phyloP scores from a whole-genome alignment of 352 stramenopile genomes.

The Phytophthora cactorum region DNA sequence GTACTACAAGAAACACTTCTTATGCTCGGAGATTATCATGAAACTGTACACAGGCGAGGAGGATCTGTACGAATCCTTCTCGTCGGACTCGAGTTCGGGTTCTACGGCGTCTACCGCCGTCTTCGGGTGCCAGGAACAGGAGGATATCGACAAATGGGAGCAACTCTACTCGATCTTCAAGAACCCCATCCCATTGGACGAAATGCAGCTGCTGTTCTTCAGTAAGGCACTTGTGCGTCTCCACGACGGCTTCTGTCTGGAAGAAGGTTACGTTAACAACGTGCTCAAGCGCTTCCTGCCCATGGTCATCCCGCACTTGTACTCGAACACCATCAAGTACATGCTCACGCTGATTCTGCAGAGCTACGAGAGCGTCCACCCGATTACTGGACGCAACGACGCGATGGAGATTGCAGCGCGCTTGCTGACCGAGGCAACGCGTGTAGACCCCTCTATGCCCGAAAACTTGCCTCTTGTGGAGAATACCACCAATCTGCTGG shows the following conservation, averaged over 20 bases:
- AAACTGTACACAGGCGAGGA: slow-evolving; percentile 90
- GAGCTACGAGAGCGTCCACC: slow-evolving; percentile 89
- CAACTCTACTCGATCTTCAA: slow-evolving; percentile 86
- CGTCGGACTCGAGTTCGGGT: slow-evolving; percentile 78
- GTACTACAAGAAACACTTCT: slow-evolving; percentile 90
- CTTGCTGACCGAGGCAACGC: slow-evolving; percentile 62
- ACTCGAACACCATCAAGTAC: slow-evolving; percentile 92
- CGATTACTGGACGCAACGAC: slow-evolving; percentile 87
- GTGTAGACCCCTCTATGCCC: slow-evolving; percentile 36
- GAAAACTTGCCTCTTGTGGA: slow-evolving; percentile 69
- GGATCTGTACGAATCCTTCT: slow-evolving; percentile 90
- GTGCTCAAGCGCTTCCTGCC: slow-evolving; percentile 83
- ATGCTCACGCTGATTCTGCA: slow-evolving; percentile 89
- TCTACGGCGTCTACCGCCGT: slow-evolving; percentile 68
- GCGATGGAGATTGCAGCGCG: slow-evolving; percentile 86
- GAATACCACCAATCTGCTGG: slow-evolving; percentile 78
- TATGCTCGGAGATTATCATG: slow-evolving; percentile 92
- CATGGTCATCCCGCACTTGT: slow-evolving; percentile 79
- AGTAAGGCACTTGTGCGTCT: slow-evolving; percentile 88
- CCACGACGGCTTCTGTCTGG: slow-evolving; percentile 86
- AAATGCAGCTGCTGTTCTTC: slow-evolving; percentile 90
- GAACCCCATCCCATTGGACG: slow-evolving; percentile 76
- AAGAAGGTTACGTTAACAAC: slow-evolving; percentile 87
- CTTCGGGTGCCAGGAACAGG: slow-evolving; percentile 80
- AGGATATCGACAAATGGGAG: slow-evolving; percentile 82